Evolutionary conservation across 2,329 filamentous ascomycete genomes (phyloP), one percentile per base, ranked within the genome.

Genomic region (Arthrobotrys sinensis): DNA sequence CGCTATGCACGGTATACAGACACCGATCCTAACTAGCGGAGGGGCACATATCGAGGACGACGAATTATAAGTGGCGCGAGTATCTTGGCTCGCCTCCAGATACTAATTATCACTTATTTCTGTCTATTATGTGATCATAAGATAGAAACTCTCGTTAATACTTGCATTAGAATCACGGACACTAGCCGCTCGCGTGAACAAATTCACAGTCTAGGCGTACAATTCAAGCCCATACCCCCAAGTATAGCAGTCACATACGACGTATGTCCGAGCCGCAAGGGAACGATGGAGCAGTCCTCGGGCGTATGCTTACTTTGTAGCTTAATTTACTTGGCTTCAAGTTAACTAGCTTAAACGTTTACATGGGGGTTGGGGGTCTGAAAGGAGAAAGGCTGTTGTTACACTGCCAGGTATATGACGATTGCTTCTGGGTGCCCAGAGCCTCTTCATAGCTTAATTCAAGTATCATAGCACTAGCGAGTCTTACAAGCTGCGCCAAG

Each of bases 391-490:
- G n/a, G 32, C n/a, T 28, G 34, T 40, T 53, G 24, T 57, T 68
- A 55, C 64, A 68, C 48, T 28, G 64, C 64, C 64, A 64, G 60
- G 40, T 46, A 48, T 24, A 36, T 64, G 38, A 64, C 60, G 60
- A 64, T 64, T 48, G 24, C 60, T 64, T 46, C 7, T 43, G 10
- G 36, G n/a, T 43, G 16, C 55, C n/a, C 36, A 19, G 34, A 24
- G 3, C 10, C 10, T 32, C 28, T 10, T 4, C 34, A 60, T 40
- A 28, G 12, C 55, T 64, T 40, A 38, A 11, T 40, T 21, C 24
- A 38, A 36, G 6, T 1, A 5, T 60, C 28, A 16, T 19, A 40
- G 12, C 5, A 36, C 7, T 32, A 36, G 10, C 40, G 10, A 57
- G 5, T 40, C 52, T 57, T 21, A 40, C 34, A 5, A 24, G 38